Conservation (phyloP, 108 stramenopile species). For the Chaetoceros tenuissimus region DNA sequence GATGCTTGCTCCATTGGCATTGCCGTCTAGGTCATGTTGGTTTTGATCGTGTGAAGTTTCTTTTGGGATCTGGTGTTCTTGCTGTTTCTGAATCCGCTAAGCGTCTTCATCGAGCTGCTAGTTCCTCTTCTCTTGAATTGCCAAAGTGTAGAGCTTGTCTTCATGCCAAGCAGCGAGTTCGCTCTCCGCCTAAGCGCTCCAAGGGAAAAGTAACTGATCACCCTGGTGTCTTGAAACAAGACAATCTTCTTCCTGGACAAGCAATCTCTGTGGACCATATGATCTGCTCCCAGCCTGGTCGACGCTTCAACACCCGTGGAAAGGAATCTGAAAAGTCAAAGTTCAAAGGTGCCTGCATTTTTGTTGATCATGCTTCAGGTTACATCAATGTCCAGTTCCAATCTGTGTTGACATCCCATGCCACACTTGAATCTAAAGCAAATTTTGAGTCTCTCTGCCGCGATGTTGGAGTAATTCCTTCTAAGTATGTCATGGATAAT, state of each 20-base stretch:
- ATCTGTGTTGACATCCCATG: constrained; percentile 10
- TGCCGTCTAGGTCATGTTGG: no score
- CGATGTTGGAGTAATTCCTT: constrained; percentile 12
- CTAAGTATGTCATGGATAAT: constrained; percentile 21
- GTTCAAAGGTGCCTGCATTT: constrained; percentile 31
- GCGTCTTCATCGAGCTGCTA: constrained; percentile 2
- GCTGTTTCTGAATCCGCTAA: not conserved
- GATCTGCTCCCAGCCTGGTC: constrained; percentile 15
- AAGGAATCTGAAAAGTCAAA: constrained; percentile 9
- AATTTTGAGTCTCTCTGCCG: constrained; percentile 11
- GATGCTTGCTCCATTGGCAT: no score
- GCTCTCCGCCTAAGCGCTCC: no score
- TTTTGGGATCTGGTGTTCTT: no score
- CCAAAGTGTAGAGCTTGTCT: no score
- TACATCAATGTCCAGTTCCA: constrained; percentile 13
- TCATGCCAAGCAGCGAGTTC: no score
- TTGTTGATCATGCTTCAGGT: constrained; percentile 27
- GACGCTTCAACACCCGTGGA: constrained; percentile 18
- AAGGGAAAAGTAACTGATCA: no score
- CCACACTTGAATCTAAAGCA: constrained; percentile 25
- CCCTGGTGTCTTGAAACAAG: constrained; percentile 6
- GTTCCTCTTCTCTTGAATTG: no score
- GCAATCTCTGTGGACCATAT: constrained; percentile 33
- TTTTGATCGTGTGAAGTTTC: no score
- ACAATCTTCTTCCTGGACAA: constrained; percentile 19